Evolutionary conservation across 305 asterid genomes (phyloP).

Genomic region (Fraxinus baroniana): DNA sequence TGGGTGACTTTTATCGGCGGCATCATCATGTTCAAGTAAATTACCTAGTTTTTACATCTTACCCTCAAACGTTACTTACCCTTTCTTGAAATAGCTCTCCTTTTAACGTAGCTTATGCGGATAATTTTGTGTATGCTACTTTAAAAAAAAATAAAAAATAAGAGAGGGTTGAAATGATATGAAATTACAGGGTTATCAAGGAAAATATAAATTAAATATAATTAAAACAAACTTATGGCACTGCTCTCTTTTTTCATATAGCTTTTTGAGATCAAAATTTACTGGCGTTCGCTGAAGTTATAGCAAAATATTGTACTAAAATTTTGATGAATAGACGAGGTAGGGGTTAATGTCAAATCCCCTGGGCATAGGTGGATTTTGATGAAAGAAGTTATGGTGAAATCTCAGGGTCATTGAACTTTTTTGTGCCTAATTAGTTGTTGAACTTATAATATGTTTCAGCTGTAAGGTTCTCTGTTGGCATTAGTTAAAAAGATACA

Average conservation of each 20-base stretch:
- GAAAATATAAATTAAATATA: background rate
- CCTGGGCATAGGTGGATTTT: background rate
- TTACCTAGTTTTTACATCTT: background rate
- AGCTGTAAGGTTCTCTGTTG: background rate
- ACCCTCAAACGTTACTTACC: background rate
- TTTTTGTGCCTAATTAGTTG: background rate
- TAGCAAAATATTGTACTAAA: background rate
- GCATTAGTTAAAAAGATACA: background rate
- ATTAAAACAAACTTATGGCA: background rate
- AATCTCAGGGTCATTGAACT: background rate
- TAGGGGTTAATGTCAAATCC: background rate
- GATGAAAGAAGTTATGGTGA: background rate
- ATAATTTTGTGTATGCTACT: background rate
- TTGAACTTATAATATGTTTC: background rate
- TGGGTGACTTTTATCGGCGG: conserved; percentile 99
- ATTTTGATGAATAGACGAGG: background rate
- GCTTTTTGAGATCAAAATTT: background rate
- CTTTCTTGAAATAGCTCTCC: background rate
- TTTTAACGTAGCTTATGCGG: background rate
- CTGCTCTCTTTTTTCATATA: background rate
- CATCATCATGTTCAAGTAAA: conserved; percentile 95
- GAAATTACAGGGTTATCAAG: background rate
- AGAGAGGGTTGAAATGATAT: background rate
- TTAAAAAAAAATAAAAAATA: background rate
- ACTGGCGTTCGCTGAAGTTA: background rate